Conservation (phyloP, 371 early-diverging fungal species). For the Amoeboaphelidium occidentale region DNA sequence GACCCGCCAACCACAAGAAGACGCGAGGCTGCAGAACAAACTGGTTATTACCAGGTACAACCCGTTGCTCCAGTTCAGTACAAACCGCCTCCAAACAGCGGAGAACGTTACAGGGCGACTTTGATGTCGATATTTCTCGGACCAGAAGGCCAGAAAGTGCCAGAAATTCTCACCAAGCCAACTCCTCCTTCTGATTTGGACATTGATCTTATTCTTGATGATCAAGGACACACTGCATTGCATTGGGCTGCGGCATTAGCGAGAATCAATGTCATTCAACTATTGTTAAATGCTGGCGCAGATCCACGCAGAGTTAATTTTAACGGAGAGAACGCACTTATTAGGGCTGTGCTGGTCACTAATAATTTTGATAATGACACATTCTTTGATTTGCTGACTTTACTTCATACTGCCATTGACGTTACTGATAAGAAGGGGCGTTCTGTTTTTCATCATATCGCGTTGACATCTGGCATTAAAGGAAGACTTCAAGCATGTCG, state of each 20-base stretch:
- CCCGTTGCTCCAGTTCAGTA: too few relatives aligned
- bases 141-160: constrained; percentile 9
- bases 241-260: constrained; percentile 93
- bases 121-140: constrained; percentile 44
- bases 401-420: constrained; percentile 44
- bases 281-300: constrained; percentile 42
- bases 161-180: constrained; percentile 5
- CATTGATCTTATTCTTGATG: constrained; percentile 63
- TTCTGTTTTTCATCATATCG: constrained; percentile 82
- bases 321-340: constrained; percentile 66
- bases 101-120: neutral
- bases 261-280: constrained; percentile 37
- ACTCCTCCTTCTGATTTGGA: constrained; percentile 20
- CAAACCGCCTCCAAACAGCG: neutral
- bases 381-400: constrained; percentile 44
- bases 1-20: too few relatives aligned
- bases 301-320: constrained; percentile 35
- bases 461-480: constrained; percentile 38
- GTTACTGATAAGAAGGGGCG: constrained; percentile 45
- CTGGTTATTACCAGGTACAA: too few relatives aligned
- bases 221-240: constrained; percentile 71
- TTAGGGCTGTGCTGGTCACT: constrained; percentile 62
- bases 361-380: constrained; percentile 62
- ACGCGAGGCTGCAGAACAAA: too few relatives aligned
- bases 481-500: constrained; percentile 46